Evolutionary conservation across 345 rosid species (phyloP), one percentile per base, ranked within the genome.

Genomic region (Hevea brasiliensis): DNA sequence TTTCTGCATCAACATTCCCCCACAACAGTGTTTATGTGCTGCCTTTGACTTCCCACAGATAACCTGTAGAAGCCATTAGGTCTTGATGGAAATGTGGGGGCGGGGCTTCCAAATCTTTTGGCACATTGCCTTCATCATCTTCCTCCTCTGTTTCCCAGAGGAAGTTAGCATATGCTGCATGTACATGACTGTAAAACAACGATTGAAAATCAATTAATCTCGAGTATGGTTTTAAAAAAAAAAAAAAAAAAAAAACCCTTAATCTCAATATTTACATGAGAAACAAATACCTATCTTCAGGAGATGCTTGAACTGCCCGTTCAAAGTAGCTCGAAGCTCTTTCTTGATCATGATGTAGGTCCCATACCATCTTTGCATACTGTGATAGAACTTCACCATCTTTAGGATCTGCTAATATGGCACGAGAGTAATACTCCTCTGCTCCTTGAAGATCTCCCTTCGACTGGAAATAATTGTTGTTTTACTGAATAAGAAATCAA

Each of bases 131-230:
- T 51, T 67, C 82, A 32, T 67, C 76, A 7, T 70, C 81, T 9
- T 80, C 86, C 42, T 81, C 85, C 64, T 86, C 89, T 1, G 72
- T 70, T 65, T 89, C 87, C 93, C 94, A 87, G 0, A 87, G 85
- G 67, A 89, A 86, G 20, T 77, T 73, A 13, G 94, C 94, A 78
- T 87, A 87, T n/a, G 91, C 84, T 45, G 94, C 91, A 6, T 84
- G 89, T 45, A 89, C 86, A 74, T 84, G 85, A 77, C 94, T 89
- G 87, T 7, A 77, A 57, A 21, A n/a, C 0, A 0, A 13, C 14
- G 56, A 20, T 13, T 17, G 3, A n/a, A 48, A 40, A 63, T 65
- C 29, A 24, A 13, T 54, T 8, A 54, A 42, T 9, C 41, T 35
- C 27, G 18, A 18, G 17, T 21, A 32, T n/a, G n/a, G n/a, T n/a